These are phyloP conservation scores for Thermothelomyces thermophilus DNA, from an alignment of 2,329 filamentous ascomycete species.

Conservation along the genomic window DNA sequence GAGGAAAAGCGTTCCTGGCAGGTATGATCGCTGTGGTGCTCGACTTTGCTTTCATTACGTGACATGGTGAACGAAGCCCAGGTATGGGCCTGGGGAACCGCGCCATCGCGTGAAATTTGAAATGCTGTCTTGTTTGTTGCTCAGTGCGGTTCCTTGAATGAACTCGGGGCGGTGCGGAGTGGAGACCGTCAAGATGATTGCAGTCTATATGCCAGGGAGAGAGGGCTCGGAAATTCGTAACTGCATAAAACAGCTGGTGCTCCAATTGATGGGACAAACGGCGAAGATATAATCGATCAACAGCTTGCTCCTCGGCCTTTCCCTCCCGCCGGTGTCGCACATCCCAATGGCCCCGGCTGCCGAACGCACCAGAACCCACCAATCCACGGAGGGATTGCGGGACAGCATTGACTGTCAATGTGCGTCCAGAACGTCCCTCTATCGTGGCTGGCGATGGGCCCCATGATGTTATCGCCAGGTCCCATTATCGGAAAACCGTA, in stretches of 20 bases:
- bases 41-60: not conserved
- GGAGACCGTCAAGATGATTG: too few relatives aligned
- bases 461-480: slow-evolving; percentile 25
- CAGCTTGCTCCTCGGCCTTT: not conserved
- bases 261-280: slow-evolving; percentile 1
- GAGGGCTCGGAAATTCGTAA: not conserved
- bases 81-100: slow-evolving; percentile 5
- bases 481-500: slow-evolving; percentile 26
- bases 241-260: not conserved
- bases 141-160: too few relatives aligned
- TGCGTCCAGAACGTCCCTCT: slow-evolving; percentile 17
- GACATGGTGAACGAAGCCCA: slow-evolving; percentile 5
- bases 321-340: slow-evolving; percentile 18
- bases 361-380: slow-evolving; percentile 4
- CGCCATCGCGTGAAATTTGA: slow-evolving; percentile 7
- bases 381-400: slow-evolving; percentile 4
- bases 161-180: too few relatives aligned
- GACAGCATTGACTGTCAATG: slow-evolving; percentile 15
- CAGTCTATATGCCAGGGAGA: not conserved
- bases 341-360: not conserved
- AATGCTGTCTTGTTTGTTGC: not conserved
- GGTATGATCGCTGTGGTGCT: not conserved
- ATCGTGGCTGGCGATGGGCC: slow-evolving; percentile 18
- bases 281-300: slow-evolving; percentile 9
- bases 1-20: not conserved